phyloP scores from a whole-genome alignment of 1,284 basidiomycete genomes.

The Pascua guehoae region DNA sequence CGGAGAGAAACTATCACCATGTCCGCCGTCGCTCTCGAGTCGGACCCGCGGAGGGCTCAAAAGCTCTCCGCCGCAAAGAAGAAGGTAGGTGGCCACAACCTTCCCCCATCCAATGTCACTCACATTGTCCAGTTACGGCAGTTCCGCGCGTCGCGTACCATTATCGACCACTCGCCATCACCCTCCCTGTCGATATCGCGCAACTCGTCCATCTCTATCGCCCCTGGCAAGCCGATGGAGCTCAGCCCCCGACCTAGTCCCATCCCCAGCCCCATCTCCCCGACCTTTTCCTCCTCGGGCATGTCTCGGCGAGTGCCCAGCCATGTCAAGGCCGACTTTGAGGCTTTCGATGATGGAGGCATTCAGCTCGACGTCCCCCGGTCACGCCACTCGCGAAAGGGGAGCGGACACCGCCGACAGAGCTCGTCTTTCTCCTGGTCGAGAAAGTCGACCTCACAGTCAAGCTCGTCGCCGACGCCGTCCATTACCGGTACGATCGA shows the following conservation, averaged over 20 bases:
- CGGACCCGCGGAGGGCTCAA: constrained; percentile 25
- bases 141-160: constrained; percentile 37
- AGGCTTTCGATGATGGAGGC: background rate
- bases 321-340: constrained; percentile 1
- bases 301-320: background rate
- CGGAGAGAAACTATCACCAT: background rate
- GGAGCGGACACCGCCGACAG: constrained; percentile 15
- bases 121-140: constrained; percentile 32
- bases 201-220: constrained; percentile 12
- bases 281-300: background rate
- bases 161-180: constrained; percentile 10
- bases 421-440: constrained; percentile 16
- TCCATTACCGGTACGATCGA: constrained; percentile 14
- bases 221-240: constrained; percentile 1
- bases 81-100: constrained; percentile 28
- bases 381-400: constrained; percentile 6
- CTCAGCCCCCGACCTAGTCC: constrained; percentile 1
- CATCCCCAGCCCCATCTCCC: constrained; percentile 9
- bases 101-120: background rate
- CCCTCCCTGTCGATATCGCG: constrained; percentile 12
- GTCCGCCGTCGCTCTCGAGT: constrained; percentile 11
- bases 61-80: constrained; percentile 37
- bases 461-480: background rate
- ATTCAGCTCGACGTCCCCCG: background rate
- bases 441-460: constrained; percentile 9